Conservation (phyloP, 2,329 filamentous ascomycete species). For the Penicillium olsonii region DNA sequence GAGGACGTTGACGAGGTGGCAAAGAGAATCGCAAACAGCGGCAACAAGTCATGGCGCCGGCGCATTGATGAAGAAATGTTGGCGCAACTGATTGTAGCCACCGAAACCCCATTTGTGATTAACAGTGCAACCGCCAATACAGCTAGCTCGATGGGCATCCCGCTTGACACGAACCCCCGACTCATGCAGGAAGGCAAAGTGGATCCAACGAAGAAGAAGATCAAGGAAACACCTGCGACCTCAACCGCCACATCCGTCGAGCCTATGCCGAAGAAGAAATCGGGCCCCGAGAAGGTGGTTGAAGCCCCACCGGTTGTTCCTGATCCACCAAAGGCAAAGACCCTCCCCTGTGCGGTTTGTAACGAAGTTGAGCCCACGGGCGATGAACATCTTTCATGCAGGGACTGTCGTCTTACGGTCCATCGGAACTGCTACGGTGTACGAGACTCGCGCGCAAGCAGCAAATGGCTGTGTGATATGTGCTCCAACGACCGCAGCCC, state of each 20-base stretch:
- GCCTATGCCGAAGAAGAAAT: conserved; percentile 63
- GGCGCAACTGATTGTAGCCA: conserved; percentile 47
- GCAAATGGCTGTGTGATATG: conserved; percentile 94
- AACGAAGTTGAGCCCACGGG: conserved; percentile 69
- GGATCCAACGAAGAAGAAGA: conserved; percentile 63
- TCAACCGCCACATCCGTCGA: conserved; percentile 47
- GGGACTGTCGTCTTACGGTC: conserved; percentile 86
- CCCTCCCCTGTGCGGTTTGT: conserved; percentile 84
- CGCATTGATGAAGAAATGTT: conserved; percentile 86
- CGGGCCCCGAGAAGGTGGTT: conserved; percentile 56
- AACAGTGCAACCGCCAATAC: conserved; percentile 45
- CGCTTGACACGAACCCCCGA: conserved; percentile 37
- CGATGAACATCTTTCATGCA: conserved; percentile 75
- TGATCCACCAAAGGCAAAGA: conserved; percentile 74
- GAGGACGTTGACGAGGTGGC: conserved; percentile 89
- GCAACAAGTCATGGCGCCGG: conserved; percentile 81
- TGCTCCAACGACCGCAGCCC: conserved; percentile 92
- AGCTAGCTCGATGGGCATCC: conserved; percentile 46
- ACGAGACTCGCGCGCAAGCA: conserved; percentile 64
- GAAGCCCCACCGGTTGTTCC: conserved; percentile 66
- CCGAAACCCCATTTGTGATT: conserved; percentile 48
- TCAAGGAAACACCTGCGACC: conserved; percentile 53
- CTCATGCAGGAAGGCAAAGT: conserved; percentile 31
- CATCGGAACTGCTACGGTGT: conserved; percentile 94
- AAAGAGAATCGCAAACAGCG: conserved; percentile 79